A percentile compares a stretch with the other conserved stretches of the same genome.
Evolutionary conservation across 2,329 filamentous ascomycete genomes (phyloP).

Genomic region (Cladobotryum protrusum): DNA sequence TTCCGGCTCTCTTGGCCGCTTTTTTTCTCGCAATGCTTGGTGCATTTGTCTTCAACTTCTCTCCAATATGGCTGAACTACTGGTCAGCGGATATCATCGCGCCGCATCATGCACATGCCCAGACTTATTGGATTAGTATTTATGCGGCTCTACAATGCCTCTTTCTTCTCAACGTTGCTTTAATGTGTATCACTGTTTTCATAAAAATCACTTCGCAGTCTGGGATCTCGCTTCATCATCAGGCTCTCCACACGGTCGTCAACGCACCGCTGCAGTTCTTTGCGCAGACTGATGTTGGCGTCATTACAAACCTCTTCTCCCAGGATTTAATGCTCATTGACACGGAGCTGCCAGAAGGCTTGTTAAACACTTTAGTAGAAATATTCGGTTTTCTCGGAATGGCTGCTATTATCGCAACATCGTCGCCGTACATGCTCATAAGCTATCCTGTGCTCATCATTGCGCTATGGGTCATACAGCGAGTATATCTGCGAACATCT

Average conservation of each 20-base stretch:
- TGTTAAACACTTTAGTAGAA: conserved; percentile 24
- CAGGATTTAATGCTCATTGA: conserved; percentile 40
- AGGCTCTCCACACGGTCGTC: conserved; percentile 28
- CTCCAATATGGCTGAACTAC: conserved; percentile 36
- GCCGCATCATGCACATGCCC: conserved; percentile 4
- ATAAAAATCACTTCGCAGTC: conserved; percentile 22
- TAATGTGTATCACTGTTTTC: conserved; percentile 18
- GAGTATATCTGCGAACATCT: conserved; percentile 54
- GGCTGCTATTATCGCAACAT: conserved; percentile 40
- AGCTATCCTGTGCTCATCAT: conserved; percentile 43
- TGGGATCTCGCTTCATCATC: conserved; percentile 26
- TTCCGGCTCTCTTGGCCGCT: conserved; percentile 14
- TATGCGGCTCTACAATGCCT: conserved; percentile 19
- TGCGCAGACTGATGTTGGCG: conserved; percentile 34
- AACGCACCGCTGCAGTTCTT: conserved; percentile 37
- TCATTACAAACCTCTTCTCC: conserved; percentile 38
- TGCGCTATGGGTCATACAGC: conserved; percentile 46
- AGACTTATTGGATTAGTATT: conserved; percentile 26
- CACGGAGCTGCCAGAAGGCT: conserved; percentile 28
- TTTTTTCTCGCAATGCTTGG: conserved; percentile 15
- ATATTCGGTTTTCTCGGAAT: conserved; percentile 32
- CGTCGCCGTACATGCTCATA: conserved; percentile 39
- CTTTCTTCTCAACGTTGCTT: conserved; percentile 2
- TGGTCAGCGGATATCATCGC: conserved; percentile 28
- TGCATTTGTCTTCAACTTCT: conserved; percentile 24